phyloP scores from a whole-genome alignment of 1,284 basidiomycete species.

The Testicularia cyperi region DNA sequence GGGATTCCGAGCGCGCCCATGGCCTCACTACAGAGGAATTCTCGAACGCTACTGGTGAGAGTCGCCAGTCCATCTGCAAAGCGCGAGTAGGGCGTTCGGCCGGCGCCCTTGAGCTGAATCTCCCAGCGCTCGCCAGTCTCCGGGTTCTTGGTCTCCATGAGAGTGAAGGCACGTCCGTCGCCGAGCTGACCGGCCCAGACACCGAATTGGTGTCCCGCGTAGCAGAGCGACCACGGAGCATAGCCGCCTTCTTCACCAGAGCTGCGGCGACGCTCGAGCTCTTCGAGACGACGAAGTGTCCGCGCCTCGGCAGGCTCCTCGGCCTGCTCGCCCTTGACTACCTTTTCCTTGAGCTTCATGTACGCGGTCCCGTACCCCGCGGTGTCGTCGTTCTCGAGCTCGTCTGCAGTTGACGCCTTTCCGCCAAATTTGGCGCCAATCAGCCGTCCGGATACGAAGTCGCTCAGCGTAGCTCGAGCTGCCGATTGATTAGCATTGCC shows the following conservation, averaged over 20 bases:
- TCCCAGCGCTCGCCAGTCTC: conserved; percentile 63
- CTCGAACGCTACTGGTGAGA: conserved; percentile 83
- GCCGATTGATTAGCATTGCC: conserved; percentile 7
- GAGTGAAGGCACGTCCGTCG: conserved; percentile 87
- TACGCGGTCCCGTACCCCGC: conserved; percentile 41
- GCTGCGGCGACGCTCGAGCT: conserved; percentile 24
- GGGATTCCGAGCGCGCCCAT: conserved; percentile 84
- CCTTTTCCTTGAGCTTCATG: conserved; percentile 22
- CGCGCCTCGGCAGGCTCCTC: conserved; percentile 17
- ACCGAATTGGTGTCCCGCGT: conserved; percentile 73
- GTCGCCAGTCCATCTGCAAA: conserved; percentile 90
- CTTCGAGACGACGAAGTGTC: conserved; percentile 15
- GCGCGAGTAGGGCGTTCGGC: conserved; percentile 89
- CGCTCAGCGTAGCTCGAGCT: conserved; percentile 38
- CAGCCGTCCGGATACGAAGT: conserved; percentile 35
- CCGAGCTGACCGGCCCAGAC: conserved; percentile 93
- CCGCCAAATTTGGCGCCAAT: conserved; percentile 24
- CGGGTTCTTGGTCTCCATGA: conserved; percentile 71
- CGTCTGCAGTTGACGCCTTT: conserved; percentile 2
- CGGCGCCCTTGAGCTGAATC: conserved; percentile 89
- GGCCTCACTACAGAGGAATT: conserved; percentile 70
- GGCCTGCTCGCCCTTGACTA: conserved; percentile 22
- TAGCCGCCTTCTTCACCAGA: conserved; percentile 1
- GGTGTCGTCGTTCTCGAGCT: conserved; percentile 12
- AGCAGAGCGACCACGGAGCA: conserved; percentile 53